Evolutionary conservation across 176 grass and related monocot species (phyloP), one percentile per base, ranked within the genome.

Genomic region (Puya raimondii): DNA sequence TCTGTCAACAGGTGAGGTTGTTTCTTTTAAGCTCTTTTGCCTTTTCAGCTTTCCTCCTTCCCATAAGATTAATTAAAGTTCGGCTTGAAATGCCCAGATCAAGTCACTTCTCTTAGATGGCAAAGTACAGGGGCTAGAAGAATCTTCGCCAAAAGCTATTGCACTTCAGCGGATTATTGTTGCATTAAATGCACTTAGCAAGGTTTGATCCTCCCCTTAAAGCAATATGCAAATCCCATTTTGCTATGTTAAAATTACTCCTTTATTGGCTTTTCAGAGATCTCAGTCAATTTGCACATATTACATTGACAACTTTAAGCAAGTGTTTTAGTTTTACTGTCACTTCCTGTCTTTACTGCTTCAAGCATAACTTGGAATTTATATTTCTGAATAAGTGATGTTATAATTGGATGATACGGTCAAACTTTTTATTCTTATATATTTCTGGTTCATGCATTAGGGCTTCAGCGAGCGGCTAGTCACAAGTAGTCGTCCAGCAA

Each of bases 381-480:
- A 42, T 42, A 42, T 6, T 7, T 1, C 33, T 42, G 33, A 42
- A 42, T 42, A 7, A 42, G 5, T 42, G 33, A 42, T 42, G 33
- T 42, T 42, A 42, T 42, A 42, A 42, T 42, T 42, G 33, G 33
- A 42, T 42, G 21, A 20, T 61, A 27, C 54, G 13, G 12, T 70
- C 33, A 9, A 51, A 23, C 48, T 53, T 52, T 27, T 52, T 25
- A 29, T 26, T 42, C 21, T 53, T 56, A 58, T 47, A 3, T 47
- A 48, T 23, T 8, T 47, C 53, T 72, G 27, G 7, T 73, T 64
- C 57, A 12, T 85, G 22, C 18, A 73, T 48, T 76, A 99, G 94
- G 94, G 94, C 20, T 99, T 99, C 72, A 99, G 90, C 79, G 94
- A 90, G 73, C 82, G 82, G 65, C 86, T 99, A 48, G 94, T 79